Evolutionary conservation across 1,284 basidiomycete species (phyloP), one percentile per base, ranked within the genome.

Genomic region (Cystobasidium pallidum): DNA sequence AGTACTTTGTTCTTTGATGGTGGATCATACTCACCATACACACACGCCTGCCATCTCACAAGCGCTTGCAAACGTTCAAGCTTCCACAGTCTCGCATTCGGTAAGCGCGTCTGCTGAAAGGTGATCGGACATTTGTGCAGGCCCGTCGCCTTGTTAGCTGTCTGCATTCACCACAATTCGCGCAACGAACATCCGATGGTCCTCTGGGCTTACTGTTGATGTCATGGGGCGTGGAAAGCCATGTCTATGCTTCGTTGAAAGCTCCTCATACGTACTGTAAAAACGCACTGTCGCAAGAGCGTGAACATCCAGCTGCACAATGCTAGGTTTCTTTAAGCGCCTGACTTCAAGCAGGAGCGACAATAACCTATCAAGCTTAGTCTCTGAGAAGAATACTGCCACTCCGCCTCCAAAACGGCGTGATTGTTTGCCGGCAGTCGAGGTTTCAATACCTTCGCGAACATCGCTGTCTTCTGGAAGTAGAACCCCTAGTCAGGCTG

Each of bases 381-480:
- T 28, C 2, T 51, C 49, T 51, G 49, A 26, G 24, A 51, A 28
- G 49, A 24, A 0, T 7, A 17, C 54, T 8, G 3, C 54, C 15
- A 34, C 30, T 34, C n/a, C 28, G n/a, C n/a, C 30, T 11, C 26
- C 54, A 2, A 36, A 19, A 8, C 28, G 54, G 19, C 54, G 54
- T 19, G 26, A 32, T 10, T 17, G 30, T 17, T 32, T 34, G 13
- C 32, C 54, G 4, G 32, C 19, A 57, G 28, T 57, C 30, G 54
- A 57, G n/a, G n/a, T 57, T 36, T 6, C 26, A 28, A 21, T 57
- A 10, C 54, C 54, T 3, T 15, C 54, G 19, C 34, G 32, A 21
- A 34, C 24, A n/a, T 36, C 54, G 8, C 19, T n/a, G 32, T n/a
- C 54, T 28, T 57, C 54, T 17, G 54, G 30, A 57, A 57, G 54